Evolutionary conservation across 306 rosid species (phyloP).

Genomic region (Prinsepia uniflora): DNA sequence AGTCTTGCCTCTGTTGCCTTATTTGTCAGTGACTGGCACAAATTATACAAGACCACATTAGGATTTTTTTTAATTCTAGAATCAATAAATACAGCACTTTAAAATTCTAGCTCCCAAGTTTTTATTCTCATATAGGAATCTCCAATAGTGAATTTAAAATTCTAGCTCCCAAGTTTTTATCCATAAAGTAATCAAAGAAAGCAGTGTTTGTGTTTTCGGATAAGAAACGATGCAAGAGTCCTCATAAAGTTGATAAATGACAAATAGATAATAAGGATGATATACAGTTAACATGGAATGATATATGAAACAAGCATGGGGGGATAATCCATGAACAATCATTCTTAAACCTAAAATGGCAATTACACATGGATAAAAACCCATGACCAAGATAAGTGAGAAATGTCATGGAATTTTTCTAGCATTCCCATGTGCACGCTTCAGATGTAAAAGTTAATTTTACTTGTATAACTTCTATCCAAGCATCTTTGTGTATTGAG

Average conservation of each 20-base stretch:
- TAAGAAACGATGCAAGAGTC: neutral
- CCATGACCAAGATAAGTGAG: no score
- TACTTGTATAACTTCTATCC: no score
- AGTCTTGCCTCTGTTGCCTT: constrained; percentile 84
- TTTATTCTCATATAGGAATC: neutral
- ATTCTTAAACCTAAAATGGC: neutral
- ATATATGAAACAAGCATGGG: neutral
- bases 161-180: neutral
- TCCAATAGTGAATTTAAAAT: neutral
- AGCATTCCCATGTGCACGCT: no score
- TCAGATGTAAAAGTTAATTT: no score
- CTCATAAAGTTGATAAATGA: neutral
- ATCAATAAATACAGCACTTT: neutral
- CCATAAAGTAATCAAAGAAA: neutral
- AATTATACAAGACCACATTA: constrained; percentile 8
- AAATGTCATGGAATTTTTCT: no score
- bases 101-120: neutral
- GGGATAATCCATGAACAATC: neutral
- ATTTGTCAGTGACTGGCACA: constrained; percentile 64
- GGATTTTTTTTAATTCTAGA: neutral
- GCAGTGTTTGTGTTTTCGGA: constrained; percentile 2
- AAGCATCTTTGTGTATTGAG: no score
- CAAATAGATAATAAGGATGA: neutral
- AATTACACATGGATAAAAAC: neutral
- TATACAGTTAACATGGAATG: neutral